Evolutionary conservation across 139 green algal genomes (phyloP), one percentile per base, ranked within the genome.

Genomic region (Tetradesmus obliquus): DNA sequence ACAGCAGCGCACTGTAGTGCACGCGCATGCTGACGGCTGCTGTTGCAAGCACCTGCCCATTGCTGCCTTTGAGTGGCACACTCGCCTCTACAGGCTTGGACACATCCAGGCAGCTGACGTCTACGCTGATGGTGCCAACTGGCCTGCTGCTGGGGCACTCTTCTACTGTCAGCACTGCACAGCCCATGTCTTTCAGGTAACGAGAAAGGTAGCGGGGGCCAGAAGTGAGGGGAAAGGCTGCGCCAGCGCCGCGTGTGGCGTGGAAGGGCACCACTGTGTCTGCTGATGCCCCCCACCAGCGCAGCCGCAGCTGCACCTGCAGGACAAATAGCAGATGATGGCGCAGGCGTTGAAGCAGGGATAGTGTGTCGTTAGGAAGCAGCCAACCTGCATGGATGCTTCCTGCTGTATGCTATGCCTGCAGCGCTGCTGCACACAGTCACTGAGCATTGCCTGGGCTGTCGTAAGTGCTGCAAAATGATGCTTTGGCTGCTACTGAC

Each of bases 161-260:
- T 82, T 93, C 87, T 12, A 91, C n/a, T 2, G 13, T 53, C 1
- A 94, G 62, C 2, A 74, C 24, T n/a, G 92, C 79, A 3, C 8
- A 87, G 19, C 79, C 87, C 80, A 88, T 92, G 60, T 94, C 92
- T 15, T 71, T 79, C 5, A 94, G 87, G 72, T 94, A 94, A 8
- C 90, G 55, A 19, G 55, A 79, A 7, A 94, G 71, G 55, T 69
- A 85, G n/a, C 89, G 90, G 45, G 92, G 92, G 0, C 92, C 92
- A 7, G 79, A 91, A n/a, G 80, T 57, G 10, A 94, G 55, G 5
- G 86, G 60, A 22, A 91, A 93, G 9, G 89, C 82, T 32, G 89
- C 89, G 13, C 89, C 89, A 9, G 89, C 89, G 53, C 81, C 81
- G 20, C 90, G 76, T 9, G 20, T 62, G 10, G 57, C 24, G 45